Percentiles rank a stretch among this genome's conserved stretches.
Evolutionary conservation across 2,329 filamentous ascomycete genomes (phyloP).

Genomic region (Alternaria sp.): DNA sequence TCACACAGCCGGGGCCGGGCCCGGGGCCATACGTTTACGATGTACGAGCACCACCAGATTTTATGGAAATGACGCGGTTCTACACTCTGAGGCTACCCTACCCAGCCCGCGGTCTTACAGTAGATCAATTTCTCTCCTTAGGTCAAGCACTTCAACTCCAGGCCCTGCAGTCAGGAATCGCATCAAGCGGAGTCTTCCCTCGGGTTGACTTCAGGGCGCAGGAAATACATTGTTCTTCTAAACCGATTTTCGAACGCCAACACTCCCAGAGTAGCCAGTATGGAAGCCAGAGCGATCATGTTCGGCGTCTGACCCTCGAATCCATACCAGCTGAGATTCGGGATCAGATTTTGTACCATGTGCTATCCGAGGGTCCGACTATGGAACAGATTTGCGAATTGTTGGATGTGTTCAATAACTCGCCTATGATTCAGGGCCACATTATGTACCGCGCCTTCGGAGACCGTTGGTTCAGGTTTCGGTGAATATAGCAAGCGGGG

Average conservation of each 20-base stretch:
- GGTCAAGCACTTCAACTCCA: background rate
- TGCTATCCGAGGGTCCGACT: background rate
- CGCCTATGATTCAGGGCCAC: background rate
- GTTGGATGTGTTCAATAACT: background rate
- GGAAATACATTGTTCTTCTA: background rate
- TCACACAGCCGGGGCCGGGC: background rate
- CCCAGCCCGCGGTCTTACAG: background rate
- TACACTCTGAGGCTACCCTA: background rate
- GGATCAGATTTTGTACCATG: background rate
- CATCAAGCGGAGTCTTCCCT: background rate
- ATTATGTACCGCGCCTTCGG: background rate
- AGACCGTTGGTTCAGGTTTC: background rate
- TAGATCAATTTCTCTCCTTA: background rate
- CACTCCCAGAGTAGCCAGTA: background rate
- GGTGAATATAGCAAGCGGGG: background rate
- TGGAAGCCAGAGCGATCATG: background rate
- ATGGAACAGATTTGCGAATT: background rate
- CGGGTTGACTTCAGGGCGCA: background rate
- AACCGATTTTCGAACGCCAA: background rate
- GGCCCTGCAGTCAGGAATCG: background rate
- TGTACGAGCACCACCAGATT: background rate
- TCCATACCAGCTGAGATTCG: background rate
- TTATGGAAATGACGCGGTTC: background rate
- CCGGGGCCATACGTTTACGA: background rate
- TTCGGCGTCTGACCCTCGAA: background rate